These are phyloP conservation scores for Talaromyces atroroseus DNA, from an alignment of 2,329 filamentous ascomycete species.

Conservation along the genomic window DNA sequence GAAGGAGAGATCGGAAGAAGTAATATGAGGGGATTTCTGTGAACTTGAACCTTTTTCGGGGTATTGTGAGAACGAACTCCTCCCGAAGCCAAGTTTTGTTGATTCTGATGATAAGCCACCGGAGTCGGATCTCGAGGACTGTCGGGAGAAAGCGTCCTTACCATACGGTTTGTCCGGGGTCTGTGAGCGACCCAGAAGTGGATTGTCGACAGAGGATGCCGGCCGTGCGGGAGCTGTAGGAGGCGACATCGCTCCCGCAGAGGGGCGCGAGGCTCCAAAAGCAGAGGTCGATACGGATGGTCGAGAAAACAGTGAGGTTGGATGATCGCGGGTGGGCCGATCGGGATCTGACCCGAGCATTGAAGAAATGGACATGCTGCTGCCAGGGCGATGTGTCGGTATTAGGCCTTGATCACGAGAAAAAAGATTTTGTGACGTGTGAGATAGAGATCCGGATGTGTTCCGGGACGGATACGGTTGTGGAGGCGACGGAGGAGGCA, in stretches of 20 bases:
- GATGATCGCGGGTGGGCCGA: slow-evolving; percentile 42
- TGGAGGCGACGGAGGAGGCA: slow-evolving; percentile 49
- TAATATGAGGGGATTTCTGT: slow-evolving; percentile 30
- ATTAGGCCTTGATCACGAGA: slow-evolving; percentile 53
- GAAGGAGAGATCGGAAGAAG: slow-evolving; percentile 30
- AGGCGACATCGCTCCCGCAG: slow-evolving; percentile 38
- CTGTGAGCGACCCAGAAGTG: slow-evolving; percentile 60
- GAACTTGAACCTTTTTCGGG: slow-evolving; percentile 31
- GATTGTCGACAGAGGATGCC: slow-evolving; percentile 52
- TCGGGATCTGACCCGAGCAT: slow-evolving; percentile 57
- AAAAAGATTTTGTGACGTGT: slow-evolving; percentile 33
- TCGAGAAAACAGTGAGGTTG: slow-evolving; percentile 45
- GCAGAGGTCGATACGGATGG: slow-evolving; percentile 31
- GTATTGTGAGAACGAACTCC: slow-evolving; percentile 29
- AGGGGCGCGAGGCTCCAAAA: slow-evolving; percentile 28
- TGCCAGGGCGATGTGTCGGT: slow-evolving; percentile 51
- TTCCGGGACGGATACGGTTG: slow-evolving; percentile 41
- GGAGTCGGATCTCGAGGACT: slow-evolving; percentile 35
- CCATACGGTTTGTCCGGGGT: slow-evolving; percentile 65
- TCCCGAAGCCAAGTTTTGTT: slow-evolving; percentile 27
- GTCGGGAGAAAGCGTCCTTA: slow-evolving; percentile 35
- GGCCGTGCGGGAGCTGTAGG: slow-evolving; percentile 36
- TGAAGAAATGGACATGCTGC: slow-evolving; percentile 70
- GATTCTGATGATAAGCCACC: slow-evolving; percentile 29
- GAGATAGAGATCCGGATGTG: slow-evolving; percentile 35